Evolutionary conservation across 306 rosid species (phyloP).

Genomic region (Trifolium subterraneum): DNA sequence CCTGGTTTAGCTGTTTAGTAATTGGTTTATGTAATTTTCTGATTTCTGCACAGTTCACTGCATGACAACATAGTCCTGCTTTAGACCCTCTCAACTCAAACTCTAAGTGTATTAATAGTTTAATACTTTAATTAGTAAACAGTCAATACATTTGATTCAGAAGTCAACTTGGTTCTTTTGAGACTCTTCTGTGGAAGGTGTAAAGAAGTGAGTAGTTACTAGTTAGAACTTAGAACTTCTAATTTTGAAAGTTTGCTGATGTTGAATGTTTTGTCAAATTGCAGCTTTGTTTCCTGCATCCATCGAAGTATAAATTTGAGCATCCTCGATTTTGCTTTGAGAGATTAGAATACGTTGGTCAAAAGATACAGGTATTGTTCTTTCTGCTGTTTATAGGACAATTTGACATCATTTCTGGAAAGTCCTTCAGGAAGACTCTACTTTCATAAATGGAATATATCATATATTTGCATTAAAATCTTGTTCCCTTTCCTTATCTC

Average conservation of each 20-base stretch:
- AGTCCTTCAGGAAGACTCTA: conserved; percentile 23
- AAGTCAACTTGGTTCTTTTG: conserved; percentile 32
- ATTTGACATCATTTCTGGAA: conserved; percentile 28
- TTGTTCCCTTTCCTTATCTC: background rate
- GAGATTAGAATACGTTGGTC: conserved; percentile 89
- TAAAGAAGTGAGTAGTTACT: background rate
- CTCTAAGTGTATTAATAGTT: conserved; percentile 11
- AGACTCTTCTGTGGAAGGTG: conserved; percentile 23
- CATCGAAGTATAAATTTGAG: conserved; percentile 89
- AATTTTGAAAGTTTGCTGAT: conserved; percentile 35
- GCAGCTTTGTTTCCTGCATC: conserved; percentile 94
- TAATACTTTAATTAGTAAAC: conserved; percentile 20
- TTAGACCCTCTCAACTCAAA: conserved; percentile 32
- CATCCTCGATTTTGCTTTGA: conserved; percentile 96
- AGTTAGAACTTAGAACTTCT: background rate
- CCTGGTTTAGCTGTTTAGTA: conserved; percentile 26
- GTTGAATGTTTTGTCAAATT: conserved; percentile 42
- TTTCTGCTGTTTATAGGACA: conserved; percentile 34
- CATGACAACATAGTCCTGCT: background rate
- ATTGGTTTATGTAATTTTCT: conserved; percentile 16
- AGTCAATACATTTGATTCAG: conserved; percentile 19
- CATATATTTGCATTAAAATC: background rate
- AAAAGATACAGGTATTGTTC: conserved; percentile 82
- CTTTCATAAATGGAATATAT: background rate
- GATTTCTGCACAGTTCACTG: conserved; percentile 10